A percentile compares a stretch with the other conserved stretches of the same genome.
Evolutionary conservation across 257 asterid species (phyloP).

Genomic region (Salvia hispanica): DNA sequence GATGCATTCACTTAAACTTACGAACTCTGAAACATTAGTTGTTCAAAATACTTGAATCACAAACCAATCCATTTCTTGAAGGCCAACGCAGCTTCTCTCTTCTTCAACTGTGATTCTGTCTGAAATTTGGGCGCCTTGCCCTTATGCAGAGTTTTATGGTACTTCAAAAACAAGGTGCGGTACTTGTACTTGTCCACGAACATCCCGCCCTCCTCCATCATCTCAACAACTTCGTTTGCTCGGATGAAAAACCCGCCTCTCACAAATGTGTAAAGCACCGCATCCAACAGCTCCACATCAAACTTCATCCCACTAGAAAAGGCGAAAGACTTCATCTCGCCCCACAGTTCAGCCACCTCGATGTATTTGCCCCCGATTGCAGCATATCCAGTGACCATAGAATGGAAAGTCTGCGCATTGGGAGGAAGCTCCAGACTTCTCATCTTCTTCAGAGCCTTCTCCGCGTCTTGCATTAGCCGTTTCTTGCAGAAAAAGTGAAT

Average conservation of each 20-base stretch:
- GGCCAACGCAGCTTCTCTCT: constrained; percentile 78
- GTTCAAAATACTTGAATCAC: constrained; percentile 22
- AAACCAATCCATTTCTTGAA: constrained; percentile 89
- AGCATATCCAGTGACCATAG: constrained; percentile 84
- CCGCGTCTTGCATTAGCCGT: constrained; percentile 85
- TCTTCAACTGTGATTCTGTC: constrained; percentile 73
- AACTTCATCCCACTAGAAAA: constrained; percentile 66
- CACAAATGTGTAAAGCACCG: constrained; percentile 81
- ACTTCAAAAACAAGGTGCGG: constrained; percentile 72
- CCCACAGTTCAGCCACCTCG: constrained; percentile 93
- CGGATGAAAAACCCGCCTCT: constrained; percentile 87
- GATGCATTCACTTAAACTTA: too few relatives aligned
- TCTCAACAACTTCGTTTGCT: constrained; percentile 77
- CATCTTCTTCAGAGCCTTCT: constrained; percentile 92
- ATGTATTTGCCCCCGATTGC: constrained; percentile 79
- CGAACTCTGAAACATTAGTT: not conserved
- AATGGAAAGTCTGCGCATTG: constrained; percentile 87
- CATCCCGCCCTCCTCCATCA: constrained; percentile 77
- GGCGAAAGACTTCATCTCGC: constrained; percentile 80
- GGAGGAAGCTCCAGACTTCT: constrained; percentile 73
- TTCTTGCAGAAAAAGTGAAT: constrained; percentile 93
- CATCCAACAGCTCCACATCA: constrained; percentile 82
- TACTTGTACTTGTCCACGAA: constrained; percentile 87
- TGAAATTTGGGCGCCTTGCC: constrained; percentile 83
- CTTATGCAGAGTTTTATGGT: constrained; percentile 69